Evolutionary conservation across 192 early-diverging fungal genomes (phyloP), one percentile per base, ranked within the genome.

Genomic region (Chytriomyces confervae): DNA sequence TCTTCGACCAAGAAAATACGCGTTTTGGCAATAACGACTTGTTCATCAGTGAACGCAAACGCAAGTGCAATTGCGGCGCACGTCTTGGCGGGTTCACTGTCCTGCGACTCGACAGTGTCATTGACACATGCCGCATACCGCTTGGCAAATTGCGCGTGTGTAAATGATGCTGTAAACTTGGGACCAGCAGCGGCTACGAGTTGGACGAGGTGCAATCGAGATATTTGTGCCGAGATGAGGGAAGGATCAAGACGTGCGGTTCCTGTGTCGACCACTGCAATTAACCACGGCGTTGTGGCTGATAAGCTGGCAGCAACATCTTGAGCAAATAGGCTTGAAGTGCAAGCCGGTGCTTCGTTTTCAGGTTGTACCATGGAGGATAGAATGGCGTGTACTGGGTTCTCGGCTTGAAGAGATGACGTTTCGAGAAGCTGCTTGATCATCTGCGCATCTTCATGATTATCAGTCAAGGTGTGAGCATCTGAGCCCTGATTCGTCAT

Each of bases 1-100:
- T 61, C 60, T 72, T 82, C 81, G 18, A 78, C 70, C 10, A 82
- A 69, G 46, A 79, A 82, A 5, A 82, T 78, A n/a, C 45, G 47
- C 18, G 6, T 50, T 7, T 13, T 57, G 2, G 49, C 69, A 23
- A 70, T 57, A 0, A 13, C 18, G n/a, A 70, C 8, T 3, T 70
- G 49, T 18, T 13, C n/a, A 27, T 70, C 45, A 0, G 9, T 27
- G 50, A 53, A 70, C 36, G 49, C 69, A 27, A 70, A 70, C 50
- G 50, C 47, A 10, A 70, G 50, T 4, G 69, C 69, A n/a, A 70
- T 51, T 13, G 69, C 46, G n/a, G 69, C 7, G 9, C 69, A 70
- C 7, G 20, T 27, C 7, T 20, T 13, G 2, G 45, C 50, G 3
- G 49, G n/a, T 10, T n/a, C 36, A 47, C 10, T 8, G 49, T 16